Base-by-base conservation (phyloP, 805 yeast species). In the Cyberlindnera mycetangii region DNA sequence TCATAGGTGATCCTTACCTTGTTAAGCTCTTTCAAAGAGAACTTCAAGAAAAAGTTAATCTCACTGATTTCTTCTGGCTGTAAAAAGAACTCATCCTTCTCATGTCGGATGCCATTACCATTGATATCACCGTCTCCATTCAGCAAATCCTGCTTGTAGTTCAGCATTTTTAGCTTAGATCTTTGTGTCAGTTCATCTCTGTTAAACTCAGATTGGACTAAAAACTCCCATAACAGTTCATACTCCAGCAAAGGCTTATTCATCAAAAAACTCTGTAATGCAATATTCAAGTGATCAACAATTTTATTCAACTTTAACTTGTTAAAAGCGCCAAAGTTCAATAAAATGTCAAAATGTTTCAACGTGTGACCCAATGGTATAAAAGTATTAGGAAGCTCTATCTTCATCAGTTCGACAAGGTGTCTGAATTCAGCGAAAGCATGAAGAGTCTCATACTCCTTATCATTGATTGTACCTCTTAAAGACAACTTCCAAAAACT, bases 221-320 rank as follows among this genome's bases (percentile, higher is more conserved):
- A 54, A 51, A 76, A 76, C 40, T 70, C 72, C 72, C 73, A 68
- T 7, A 76, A 31, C 9, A 71, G 51, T 25, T 65, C 72, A 47
- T 70, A 67, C 4, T 63, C 55, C 5, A 56, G 37, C 15, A 68
- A 55, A 4, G 66, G 59, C 12, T 66, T 66, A 50, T 67, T 79
- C 34, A 65, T 59, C 7, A 64, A 47, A 4, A 81, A 49, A n/a
- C 69, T 59, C 16, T 70, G 61, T 12, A 85, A 56, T 28, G 81
- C 64, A 7, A 72, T 50, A 51, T 83, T 83, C 28, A 83, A 50
- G 28, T 67, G 63, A 30, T 72, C 69, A 17, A 79, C 58, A 28
- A 77, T 61, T 27, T 74, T 67, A 51, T 79, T 79, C 28, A 76
- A 52, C 37, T 71, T 68, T 34, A 70, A 55, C 51, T 79, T 80